Conservation (phyloP, 306 rosid genomes). For the Medicago truncatula region DNA sequence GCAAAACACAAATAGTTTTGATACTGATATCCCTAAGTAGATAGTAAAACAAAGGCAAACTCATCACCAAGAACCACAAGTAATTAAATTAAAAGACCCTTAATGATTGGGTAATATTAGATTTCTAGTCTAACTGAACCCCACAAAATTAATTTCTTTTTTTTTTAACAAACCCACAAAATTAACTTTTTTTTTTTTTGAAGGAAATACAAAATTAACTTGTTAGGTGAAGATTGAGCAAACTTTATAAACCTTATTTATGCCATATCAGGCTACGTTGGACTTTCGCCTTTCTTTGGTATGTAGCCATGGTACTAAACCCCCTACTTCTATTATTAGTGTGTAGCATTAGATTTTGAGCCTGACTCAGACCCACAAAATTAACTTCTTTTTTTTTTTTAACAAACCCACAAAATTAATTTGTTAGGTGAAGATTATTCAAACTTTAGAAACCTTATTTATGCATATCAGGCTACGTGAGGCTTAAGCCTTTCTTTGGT, state of each 20-base stretch:
- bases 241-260: neutral
- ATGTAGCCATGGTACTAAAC: constrained; percentile 34
- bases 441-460: neutral
- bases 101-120: constrained; percentile 16
- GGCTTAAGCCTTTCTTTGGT: too few relatives aligned
- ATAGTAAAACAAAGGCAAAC: constrained; percentile 19
- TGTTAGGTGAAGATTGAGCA: neutral
- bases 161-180: neutral
- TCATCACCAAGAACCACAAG: constrained; percentile 23
- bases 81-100: constrained; percentile 19
- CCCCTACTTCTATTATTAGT: neutral
- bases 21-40: neutral
- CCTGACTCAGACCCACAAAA: neutral
- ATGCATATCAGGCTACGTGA: neutral
- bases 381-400: too few relatives aligned
- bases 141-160: too few relatives aligned
- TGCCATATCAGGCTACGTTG: neutral
- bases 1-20: constrained; percentile 20
- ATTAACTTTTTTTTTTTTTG: too few relatives aligned
- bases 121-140: neutral
- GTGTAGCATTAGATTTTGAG: constrained; percentile 14
- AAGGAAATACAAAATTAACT: neutral
- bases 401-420: neutral
- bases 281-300: neutral
- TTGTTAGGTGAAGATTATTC: neutral